Base-by-base conservation (phyloP, 495 filamentous ascomycete genomes). In the Entonaema liquescens region DNA sequence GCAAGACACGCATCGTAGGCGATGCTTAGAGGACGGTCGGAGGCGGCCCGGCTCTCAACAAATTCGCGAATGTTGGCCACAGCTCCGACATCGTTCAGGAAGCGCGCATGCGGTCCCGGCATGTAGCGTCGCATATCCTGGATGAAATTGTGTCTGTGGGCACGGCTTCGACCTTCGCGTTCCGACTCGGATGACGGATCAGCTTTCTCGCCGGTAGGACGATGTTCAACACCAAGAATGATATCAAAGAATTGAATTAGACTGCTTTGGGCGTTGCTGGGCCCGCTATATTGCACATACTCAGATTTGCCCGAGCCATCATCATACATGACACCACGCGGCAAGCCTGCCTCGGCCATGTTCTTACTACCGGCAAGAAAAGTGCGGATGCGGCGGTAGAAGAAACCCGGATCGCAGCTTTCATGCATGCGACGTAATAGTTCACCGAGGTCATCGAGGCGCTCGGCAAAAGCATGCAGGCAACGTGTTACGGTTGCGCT, bases 301-400 rank as follows among this genome's bases (percentile, higher is more conserved):
- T 85, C 77, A 2, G 89, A 87, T 6, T 82, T 80, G 28, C 88
- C 88, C 2, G 80, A 83, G 19, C 92, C 92, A 61, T 93, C 87
- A 62, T 97, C 94, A 72, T 97, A 98, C 13, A 94, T 81, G 19
- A 99, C 88, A 0, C 95, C 95, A 69, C 89, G 84, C 0, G 96
- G 94, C 5, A 99, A 81, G 0, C 95, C 95, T 0, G 94, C 95
- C 56, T 93, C 93, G 31, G 83, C 89, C 95, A 99, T 99, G 76
- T 98, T 98, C 85, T 97, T 97, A 76, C 92, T 93, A 5, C 95
- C 95, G 7, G 95, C 95, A 3, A 99, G 86, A 78, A 97, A 98
- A 0, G 95, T 96, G 19, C 95, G 89, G 71, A 99, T 95, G 42
- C 89, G 89, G 78, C 97, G 88, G 79, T 97, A 98, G 81, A 99